Evolutionary conservation across 1,139 yeast genomes (phyloP).

Genomic region (Nakaseomyces sp.): DNA sequence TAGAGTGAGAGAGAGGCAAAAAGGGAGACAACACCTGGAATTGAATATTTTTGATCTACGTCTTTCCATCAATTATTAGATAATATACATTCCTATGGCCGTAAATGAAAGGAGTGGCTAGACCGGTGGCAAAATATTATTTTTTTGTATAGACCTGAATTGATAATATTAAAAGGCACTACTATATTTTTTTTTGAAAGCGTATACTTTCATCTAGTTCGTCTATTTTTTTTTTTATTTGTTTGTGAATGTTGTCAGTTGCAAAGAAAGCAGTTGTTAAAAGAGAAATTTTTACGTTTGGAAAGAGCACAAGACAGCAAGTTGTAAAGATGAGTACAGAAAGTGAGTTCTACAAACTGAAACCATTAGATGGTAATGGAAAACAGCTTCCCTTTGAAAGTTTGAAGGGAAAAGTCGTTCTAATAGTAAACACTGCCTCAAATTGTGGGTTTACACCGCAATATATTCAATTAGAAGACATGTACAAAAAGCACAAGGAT

Average conservation of each 20-base stretch:
- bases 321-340: not conserved
- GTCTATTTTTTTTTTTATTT: too few species aligned
- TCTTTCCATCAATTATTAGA: too few species aligned
- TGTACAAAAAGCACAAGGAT: constrained; percentile 61
- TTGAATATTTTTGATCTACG: too few species aligned
- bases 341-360: constrained; percentile 38
- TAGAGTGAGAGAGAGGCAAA: too few species aligned
- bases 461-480: constrained; percentile 64
- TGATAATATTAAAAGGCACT: too few species aligned
- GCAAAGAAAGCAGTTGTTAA: not conserved
- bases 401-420: constrained; percentile 73
- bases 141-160: too few species aligned
- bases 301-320: not conserved
- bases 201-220: too few species aligned
- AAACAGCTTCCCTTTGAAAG: constrained; percentile 49
- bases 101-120: too few species aligned
- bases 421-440: constrained; percentile 80
- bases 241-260: not conserved
- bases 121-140: too few species aligned
- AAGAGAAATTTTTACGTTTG: not conserved
- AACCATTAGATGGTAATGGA: constrained; percentile 43
- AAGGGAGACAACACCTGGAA: too few species aligned
- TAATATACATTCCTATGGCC: too few species aligned
- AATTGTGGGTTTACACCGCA: constrained; percentile 48
- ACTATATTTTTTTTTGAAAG: too few species aligned